phyloP scores from a whole-genome alignment of 1,284 basidiomycete species.

The Fomitopsis palustris region DNA sequence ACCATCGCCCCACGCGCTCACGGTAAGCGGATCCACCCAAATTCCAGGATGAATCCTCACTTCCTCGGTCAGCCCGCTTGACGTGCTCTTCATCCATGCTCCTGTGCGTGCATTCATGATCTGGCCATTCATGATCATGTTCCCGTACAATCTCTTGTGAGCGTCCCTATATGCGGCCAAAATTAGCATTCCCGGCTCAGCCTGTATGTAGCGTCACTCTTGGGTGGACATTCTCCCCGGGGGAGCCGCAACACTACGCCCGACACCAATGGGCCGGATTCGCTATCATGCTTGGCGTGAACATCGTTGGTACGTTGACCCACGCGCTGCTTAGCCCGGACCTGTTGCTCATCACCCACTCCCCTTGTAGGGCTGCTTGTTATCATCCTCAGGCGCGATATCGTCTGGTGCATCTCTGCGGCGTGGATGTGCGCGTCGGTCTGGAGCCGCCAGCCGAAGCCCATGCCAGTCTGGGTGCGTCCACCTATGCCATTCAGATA shows the following conservation, averaged over 20 bases:
- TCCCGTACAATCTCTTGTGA: constrained; percentile 52
- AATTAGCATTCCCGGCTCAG: neutral
- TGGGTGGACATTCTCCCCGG: constrained; percentile 41
- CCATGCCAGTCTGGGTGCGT: constrained; percentile 58
- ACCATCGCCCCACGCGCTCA: constrained; percentile 51
- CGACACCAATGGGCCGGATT: constrained; percentile 60
- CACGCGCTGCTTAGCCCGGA: no score
- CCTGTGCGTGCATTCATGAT: constrained; percentile 71
- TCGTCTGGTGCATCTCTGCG: constrained; percentile 69
- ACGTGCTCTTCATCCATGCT: constrained; percentile 69
- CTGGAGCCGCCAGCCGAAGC: constrained; percentile 59
- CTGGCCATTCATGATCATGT: constrained; percentile 44
- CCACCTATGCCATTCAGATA: neutral
- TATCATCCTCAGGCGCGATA: constrained; percentile 51
- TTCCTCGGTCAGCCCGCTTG: constrained; percentile 43
- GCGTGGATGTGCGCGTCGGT: constrained; percentile 67
- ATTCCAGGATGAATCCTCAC: neutral
- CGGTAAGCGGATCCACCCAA: constrained; percentile 11
- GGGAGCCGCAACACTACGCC: constrained; percentile 41
- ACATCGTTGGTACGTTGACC: constrained; percentile 41
- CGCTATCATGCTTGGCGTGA: constrained; percentile 54
- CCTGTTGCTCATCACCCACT: no score
- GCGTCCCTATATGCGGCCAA: constrained; percentile 13
- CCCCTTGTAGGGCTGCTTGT: constrained; percentile 48
- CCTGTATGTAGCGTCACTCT: constrained; percentile 47